These are phyloP conservation scores for Ceratocystis albifundus DNA, from an alignment of 2,329 filamentous ascomycete species.

Conservation along the genomic window DNA sequence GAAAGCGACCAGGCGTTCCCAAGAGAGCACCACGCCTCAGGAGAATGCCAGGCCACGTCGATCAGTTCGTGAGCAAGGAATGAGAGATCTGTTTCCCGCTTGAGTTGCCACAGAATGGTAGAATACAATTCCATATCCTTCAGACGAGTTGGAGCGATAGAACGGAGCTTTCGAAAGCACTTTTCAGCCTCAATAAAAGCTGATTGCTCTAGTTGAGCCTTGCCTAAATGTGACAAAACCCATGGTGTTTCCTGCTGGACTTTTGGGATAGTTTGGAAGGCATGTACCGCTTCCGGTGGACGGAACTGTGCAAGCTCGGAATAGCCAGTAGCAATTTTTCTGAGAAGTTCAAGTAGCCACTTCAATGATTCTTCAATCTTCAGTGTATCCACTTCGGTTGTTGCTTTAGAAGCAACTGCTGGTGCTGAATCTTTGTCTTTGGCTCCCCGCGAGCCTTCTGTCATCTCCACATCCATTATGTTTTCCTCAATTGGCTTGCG, in stretches of 20 bases:
- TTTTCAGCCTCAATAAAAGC: conserved; percentile 78
- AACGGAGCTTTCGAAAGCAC: conserved; percentile 67
- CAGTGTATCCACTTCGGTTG: conserved; percentile 41
- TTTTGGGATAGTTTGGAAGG: conserved; percentile 58
- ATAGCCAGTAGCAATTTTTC: conserved; percentile 71
- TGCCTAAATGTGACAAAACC: conserved; percentile 82
- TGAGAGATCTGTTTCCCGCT: conserved; percentile 80
- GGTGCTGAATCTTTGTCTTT: conserved; percentile 19
- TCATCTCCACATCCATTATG: conserved; percentile 56
- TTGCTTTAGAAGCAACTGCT: conserved; percentile 28
- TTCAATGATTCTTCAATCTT: conserved; percentile 66
- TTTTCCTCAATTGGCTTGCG: conserved; percentile 62
- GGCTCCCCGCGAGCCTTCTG: conserved; percentile 39
- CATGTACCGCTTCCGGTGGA: conserved; percentile 62
- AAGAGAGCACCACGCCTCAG: conserved; percentile 89
- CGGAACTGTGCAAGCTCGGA: conserved; percentile 67
- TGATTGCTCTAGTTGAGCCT: conserved; percentile 82
- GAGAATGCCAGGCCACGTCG: conserved; percentile 75
- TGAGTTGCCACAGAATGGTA: conserved; percentile 96
- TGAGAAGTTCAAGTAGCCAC: conserved; percentile 68
- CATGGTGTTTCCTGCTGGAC: conserved; percentile 81
- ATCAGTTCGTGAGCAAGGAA: conserved; percentile 85
- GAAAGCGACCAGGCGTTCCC: conserved; percentile 92
- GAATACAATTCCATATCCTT: conserved; percentile 98
- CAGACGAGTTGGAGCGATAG: conserved; percentile 67